A percentile compares a stretch with the other conserved stretches of the same genome.
Evolutionary conservation across 2,329 filamentous ascomycete genomes (phyloP).

Genomic region (Metarhizium robertsii): DNA sequence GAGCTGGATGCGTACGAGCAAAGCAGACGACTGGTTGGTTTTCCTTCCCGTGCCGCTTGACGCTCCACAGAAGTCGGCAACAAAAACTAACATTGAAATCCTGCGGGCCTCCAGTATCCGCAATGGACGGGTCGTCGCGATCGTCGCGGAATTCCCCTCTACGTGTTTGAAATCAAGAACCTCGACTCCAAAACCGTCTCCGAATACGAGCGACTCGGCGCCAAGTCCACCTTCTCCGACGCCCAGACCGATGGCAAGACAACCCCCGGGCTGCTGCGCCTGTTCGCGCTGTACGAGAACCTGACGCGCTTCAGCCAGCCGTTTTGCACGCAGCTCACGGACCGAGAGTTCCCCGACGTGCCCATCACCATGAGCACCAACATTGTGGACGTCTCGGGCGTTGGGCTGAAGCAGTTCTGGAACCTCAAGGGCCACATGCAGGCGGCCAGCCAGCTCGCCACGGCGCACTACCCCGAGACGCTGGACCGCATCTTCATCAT

Average conservation of each 20-base stretch:
- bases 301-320: slow-evolving; percentile 81
- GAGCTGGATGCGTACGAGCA: slow-evolving; percentile 77
- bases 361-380: slow-evolving; percentile 90
- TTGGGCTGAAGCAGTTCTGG: slow-evolving; percentile 91
- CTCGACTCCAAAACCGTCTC: slow-evolving; percentile 75
- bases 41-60: neutral
- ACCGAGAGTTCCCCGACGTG: slow-evolving; percentile 65
- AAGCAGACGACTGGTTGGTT: slow-evolving; percentile 61
- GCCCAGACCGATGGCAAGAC: slow-evolving; percentile 58
- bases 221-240: slow-evolving; percentile 47
- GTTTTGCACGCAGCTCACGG: slow-evolving; percentile 64
- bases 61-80: too few species aligned
- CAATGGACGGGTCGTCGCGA: slow-evolving; percentile 93
- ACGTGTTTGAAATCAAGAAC: slow-evolving; percentile 78
- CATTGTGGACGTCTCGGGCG: slow-evolving; percentile 84
- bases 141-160: slow-evolving; percentile 82
- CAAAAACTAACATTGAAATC: too few species aligned
- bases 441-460: slow-evolving; percentile 77
- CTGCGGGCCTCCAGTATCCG: slow-evolving; percentile 54
- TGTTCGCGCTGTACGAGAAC: slow-evolving; percentile 93
- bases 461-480: slow-evolving; percentile 91
- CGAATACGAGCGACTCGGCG: slow-evolving; percentile 61
- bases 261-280: slow-evolving; percentile 66
- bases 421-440: slow-evolving; percentile 92
- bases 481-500: slow-evolving; percentile 63